phyloP scores from a whole-genome alignment of 768 basidiomycete species.

The Suillus clintonianus region DNA sequence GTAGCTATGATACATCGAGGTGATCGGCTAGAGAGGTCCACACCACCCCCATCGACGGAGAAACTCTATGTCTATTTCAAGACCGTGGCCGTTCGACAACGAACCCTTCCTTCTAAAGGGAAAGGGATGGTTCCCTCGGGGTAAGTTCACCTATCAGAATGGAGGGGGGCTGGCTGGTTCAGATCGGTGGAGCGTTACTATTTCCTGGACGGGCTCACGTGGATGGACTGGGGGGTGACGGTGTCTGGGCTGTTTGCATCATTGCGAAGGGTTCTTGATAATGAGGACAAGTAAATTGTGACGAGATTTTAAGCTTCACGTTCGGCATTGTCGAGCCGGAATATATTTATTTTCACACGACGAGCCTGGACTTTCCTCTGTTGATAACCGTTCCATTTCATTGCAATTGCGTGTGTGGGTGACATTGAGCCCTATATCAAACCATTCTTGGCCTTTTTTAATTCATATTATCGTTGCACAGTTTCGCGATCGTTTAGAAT shows the following conservation, averaged over 20 bases:
- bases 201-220: neutral
- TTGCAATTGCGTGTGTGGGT: slow-evolving; percentile 6
- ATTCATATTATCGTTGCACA: neutral
- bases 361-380: slow-evolving; percentile 1
- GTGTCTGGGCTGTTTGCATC: too few species aligned
- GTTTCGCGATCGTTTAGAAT: neutral
- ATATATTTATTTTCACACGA: slow-evolving; percentile 23
- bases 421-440: neutral
- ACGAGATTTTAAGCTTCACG: slow-evolving; percentile 15
- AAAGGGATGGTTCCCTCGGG: neutral
- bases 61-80: slow-evolving; percentile 1
- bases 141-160: neutral
- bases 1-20: slow-evolving; percentile 1
- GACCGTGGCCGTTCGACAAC: neutral
- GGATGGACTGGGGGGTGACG: too few species aligned
- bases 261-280: neutral
- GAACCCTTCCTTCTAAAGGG: neutral
- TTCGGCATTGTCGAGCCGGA: slow-evolving; percentile 10
- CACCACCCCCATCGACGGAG: too few species aligned
- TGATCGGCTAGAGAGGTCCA: slow-evolving; percentile 7
- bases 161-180: neutral
- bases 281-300: neutral
- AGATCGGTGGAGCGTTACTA: neutral
- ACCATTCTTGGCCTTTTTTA: neutral
- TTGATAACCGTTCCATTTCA: slow-evolving; percentile 16